These are phyloP conservation scores for Cladophialophora immunda DNA, from an alignment of 2,329 filamentous ascomycete genomes.

Conservation along the genomic window DNA sequence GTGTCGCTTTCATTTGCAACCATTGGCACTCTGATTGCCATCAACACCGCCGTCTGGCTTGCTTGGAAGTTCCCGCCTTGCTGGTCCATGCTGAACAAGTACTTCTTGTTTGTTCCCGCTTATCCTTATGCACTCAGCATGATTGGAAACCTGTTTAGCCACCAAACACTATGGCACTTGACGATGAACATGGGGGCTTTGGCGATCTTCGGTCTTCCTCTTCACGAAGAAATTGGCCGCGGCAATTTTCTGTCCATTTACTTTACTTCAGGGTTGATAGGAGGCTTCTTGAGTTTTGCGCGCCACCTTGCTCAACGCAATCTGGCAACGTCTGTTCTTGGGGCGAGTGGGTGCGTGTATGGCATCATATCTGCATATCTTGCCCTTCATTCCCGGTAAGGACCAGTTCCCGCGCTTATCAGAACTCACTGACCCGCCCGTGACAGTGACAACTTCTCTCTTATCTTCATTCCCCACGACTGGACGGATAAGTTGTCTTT, in stretches of 20 bases:
- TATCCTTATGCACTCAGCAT: slow-evolving; percentile 63
- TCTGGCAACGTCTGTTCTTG: slow-evolving; percentile 58
- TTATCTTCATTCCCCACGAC: slow-evolving; percentile 52
- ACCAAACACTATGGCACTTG: slow-evolving; percentile 63
- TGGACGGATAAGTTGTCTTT: slow-evolving; percentile 53
- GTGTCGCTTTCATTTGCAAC: slow-evolving; percentile 62
- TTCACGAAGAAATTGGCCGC: slow-evolving; percentile 65
- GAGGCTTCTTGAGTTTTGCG: slow-evolving; percentile 57
- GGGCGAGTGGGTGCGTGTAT: slow-evolving; percentile 60
- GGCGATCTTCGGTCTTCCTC: slow-evolving; percentile 62
- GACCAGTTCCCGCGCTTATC: slow-evolving; percentile 33
- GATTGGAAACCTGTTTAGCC: slow-evolving; percentile 65
- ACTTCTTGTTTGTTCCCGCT: slow-evolving; percentile 61
- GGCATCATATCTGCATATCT: slow-evolving; percentile 61
- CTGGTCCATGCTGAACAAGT: slow-evolving; percentile 65
- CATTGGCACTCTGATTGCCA: slow-evolving; percentile 57
- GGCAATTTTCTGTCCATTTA: slow-evolving; percentile 65
- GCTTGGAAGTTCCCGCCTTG: slow-evolving; percentile 62
- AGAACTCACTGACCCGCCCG: slow-evolving; percentile 12
- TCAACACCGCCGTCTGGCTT: slow-evolving; percentile 61
- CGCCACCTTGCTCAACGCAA: slow-evolving; percentile 54
- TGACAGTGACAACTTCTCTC: slow-evolving; percentile 51
- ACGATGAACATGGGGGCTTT: slow-evolving; percentile 63
- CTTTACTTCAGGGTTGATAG: slow-evolving; percentile 57
- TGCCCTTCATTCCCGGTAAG: slow-evolving; percentile 55